phyloP scores from a whole-genome alignment of 2,329 filamentous ascomycete genomes.

The Juglanconis juglandina region DNA sequence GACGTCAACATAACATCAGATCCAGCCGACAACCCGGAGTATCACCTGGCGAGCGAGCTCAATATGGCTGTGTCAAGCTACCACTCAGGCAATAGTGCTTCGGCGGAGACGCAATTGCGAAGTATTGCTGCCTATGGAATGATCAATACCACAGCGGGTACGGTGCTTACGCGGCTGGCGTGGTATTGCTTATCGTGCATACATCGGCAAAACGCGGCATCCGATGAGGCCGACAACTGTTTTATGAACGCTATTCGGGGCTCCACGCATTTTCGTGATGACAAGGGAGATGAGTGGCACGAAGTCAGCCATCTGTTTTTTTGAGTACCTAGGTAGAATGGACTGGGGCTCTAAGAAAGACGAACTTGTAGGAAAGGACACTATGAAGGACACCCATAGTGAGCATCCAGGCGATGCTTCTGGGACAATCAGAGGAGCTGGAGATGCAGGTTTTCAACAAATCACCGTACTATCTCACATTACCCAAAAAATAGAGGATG shows the following conservation, averaged over 20 bases:
- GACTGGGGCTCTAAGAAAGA: too few species aligned
- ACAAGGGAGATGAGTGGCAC: slow-evolving; percentile 5
- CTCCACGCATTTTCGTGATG: slow-evolving; percentile 6
- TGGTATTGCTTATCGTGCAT: slow-evolving; percentile 15
- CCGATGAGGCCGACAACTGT: slow-evolving; percentile 5
- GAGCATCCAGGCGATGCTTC: too few species aligned
- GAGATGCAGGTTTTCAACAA: too few species aligned
- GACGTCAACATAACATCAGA: not conserved
- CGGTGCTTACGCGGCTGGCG: slow-evolving; percentile 13
- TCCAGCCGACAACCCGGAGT: not conserved
- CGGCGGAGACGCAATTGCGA: slow-evolving; percentile 1
- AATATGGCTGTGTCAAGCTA: slow-evolving; percentile 1
- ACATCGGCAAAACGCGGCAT: not conserved
- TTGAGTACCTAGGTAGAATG: not conserved
- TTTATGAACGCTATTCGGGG: slow-evolving; percentile 10
- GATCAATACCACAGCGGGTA: not conserved
- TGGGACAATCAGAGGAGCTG: too few species aligned
- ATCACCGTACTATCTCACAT: too few species aligned
- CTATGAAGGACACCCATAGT: too few species aligned
- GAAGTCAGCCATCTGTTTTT: slow-evolving; percentile 14
- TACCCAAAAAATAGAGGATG: too few species aligned
- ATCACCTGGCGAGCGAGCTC: not conserved
- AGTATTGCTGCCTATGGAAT: not conserved
- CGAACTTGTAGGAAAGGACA: too few species aligned
- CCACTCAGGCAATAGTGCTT: not conserved